Base-by-base conservation (phyloP, 1,284 basidiomycete genomes). In the Malassezia caprae region DNA sequence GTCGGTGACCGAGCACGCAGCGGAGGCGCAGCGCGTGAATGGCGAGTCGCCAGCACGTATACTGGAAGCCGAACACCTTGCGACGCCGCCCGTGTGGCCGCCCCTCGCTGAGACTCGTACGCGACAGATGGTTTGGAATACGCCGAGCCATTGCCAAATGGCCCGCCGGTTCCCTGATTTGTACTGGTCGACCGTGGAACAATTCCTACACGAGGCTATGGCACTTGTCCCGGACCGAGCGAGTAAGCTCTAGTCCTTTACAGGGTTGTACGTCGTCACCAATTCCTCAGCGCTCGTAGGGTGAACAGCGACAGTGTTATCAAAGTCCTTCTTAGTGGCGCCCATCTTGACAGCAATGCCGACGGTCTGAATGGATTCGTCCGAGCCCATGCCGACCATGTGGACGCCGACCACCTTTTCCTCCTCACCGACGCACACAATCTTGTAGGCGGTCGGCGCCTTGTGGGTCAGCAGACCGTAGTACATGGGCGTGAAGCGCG, bases 331-430 rank as follows among this genome's bases (percentile, higher is more conserved):
- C 37, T 72, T 68, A 3, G 63, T 74, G 0, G 71, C 66, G 51
- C 88, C 87, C 90, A 96, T 90, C 81, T 96, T 96, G 68, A 98
- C 80, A 11, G 91, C 91, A 17, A 96, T 88, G 1, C 79, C 88
- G 73, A 96, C 93, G 60, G 90, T 90, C 79, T 96, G 91, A 77
- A 91, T 78, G 64, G 87, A 82, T 77, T 96, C 91, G 73, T 96
- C 93, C 60, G 83, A 86, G 13, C 72, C 73, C 63, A 82, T 69
- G 5, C 91, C 93, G 59, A 96, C 84, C 64, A 96, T 85, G 76
- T 98, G 94, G 49, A 96, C 78, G 17, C 93, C 93, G 17, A 98
- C 88, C 34, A 99, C 86, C 69, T 86, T 87, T 75, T 98, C 90
- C 65, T 96, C 90, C 8, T 83, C 81, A 0, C 90, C 90, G 1